Evolutionary conservation across 2,329 filamentous ascomycete species (phyloP), one percentile per base, ranked within the genome.

Genomic region (Aureobasidium sp.): DNA sequence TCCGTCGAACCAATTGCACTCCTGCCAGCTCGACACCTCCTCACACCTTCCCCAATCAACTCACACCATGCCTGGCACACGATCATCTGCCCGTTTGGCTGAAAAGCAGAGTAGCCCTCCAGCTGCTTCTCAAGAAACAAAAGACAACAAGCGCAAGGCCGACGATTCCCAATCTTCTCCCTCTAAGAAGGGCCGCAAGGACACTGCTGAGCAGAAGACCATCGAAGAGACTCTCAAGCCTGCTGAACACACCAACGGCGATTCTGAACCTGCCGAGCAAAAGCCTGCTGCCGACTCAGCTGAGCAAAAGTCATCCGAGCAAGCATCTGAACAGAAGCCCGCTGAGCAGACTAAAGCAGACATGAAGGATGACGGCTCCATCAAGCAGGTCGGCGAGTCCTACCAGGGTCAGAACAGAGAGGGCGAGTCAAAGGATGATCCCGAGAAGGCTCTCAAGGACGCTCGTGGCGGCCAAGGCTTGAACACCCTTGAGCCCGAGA

Each of bases 151-250:
- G 70, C 65, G 69, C 65, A 67, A 72, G 63, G 64, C 73, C 27
- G 73, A 77, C 45, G 65, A 68, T 5, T 72, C 76, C 1, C 56
- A 65, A 12, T 55, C 44, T 12, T 64, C 62, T 17, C 73, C 76
- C 27, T 66, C 75, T 48, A 66, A 75, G 14, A 79, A 81, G 67
- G 75, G 76, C 27, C 70, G 72, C n/a, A 77, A 75, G 65, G 58
- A 63, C 27, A 63, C 70, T 8, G 62, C 68, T 17, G 75, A 76
- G 63, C 82, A 84, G 68, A 78, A 78, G 66, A 82, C 79, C 0
- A 75, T 84, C 37, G 82, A 84, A 63, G 79, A 83, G 65, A 78
- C 76, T 0, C 71, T 82, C 45, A 72, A 74, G 11, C 68, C 87
- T 27, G 56, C 65, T 14, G 67, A 67, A 27, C 41, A 60, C 15